These are phyloP conservation scores for Mucor saturninus DNA, from an alignment of 371 early-diverging fungal genomes.

Conservation along the genomic window DNA sequence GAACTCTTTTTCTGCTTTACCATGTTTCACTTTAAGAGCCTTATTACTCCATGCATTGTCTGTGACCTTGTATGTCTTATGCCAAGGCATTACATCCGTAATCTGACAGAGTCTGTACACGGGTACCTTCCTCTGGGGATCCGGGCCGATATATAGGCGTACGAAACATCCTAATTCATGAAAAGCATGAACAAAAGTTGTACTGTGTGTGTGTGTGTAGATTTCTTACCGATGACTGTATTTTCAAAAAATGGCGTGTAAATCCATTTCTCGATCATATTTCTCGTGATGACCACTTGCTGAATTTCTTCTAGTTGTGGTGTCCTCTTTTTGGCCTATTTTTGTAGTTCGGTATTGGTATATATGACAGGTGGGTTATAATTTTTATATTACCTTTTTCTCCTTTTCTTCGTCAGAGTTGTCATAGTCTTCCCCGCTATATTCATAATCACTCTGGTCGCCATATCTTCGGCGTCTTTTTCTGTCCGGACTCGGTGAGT, in stretches of 20 bases:
- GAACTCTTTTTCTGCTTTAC: slow-evolving; percentile 67
- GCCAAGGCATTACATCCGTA: slow-evolving; percentile 61
- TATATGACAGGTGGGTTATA: too few relatives aligned
- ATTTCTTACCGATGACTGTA: slow-evolving; percentile 58
- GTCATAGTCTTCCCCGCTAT: slow-evolving; percentile 39
- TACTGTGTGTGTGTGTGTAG: neutral
- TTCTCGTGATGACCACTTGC: slow-evolving; percentile 61
- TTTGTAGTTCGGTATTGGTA: neutral
- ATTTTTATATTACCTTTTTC: slow-evolving; percentile 17
- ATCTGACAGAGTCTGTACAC: slow-evolving; percentile 72
- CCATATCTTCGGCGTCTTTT: slow-evolving; percentile 40
- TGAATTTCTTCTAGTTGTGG: slow-evolving; percentile 69
- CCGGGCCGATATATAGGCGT: slow-evolving; percentile 67
- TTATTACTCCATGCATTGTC: slow-evolving; percentile 62
- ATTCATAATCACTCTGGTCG: slow-evolving; percentile 43
- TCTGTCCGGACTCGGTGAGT: slow-evolving; percentile 44
- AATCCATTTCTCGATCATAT: slow-evolving; percentile 74
- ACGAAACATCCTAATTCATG: slow-evolving; percentile 55
- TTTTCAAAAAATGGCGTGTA: slow-evolving; percentile 74
- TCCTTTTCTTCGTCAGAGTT: slow-evolving; percentile 32
- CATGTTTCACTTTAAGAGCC: slow-evolving; percentile 69
- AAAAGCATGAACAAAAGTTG: too few relatives aligned
- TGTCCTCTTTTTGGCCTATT: slow-evolving; percentile 47
- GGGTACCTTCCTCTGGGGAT: slow-evolving; percentile 46
- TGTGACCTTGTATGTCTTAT: slow-evolving; percentile 65